phyloP scores from a whole-genome alignment of 768 basidiomycete genomes.

The Rhodotorula kratochvilovae region DNA sequence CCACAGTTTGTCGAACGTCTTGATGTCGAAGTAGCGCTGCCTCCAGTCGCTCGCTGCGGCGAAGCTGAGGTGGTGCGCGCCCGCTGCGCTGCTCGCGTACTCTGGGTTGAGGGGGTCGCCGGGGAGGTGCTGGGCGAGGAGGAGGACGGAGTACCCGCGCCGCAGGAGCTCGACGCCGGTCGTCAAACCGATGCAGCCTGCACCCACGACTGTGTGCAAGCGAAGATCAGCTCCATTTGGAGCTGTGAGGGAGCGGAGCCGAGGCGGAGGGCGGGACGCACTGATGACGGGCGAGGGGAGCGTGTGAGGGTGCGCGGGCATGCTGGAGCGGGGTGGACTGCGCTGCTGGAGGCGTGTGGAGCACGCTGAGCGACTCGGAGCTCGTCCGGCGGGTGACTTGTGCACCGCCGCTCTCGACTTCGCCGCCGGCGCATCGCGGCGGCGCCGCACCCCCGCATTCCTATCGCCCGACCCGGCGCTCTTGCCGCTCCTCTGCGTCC shows the following conservation, averaged over 20 bases:
- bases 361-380: no score
- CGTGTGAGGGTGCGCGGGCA: not conserved
- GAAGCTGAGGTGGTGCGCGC: constrained; percentile 49
- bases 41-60: constrained; percentile 45
- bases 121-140: constrained; percentile 46
- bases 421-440: no score
- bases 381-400: no score
- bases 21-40: constrained; percentile 44
- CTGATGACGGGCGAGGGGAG: constrained; percentile 24
- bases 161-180: constrained; percentile 46
- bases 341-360: no score
- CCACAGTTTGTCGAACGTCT: constrained; percentile 46
- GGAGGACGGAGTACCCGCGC: constrained; percentile 39
- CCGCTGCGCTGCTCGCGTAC: constrained; percentile 45
- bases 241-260: no score
- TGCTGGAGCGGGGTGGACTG: not conserved
- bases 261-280: not conserved
- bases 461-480: no score
- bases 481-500: no score
- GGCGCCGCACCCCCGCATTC: no score
- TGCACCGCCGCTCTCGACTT: no score
- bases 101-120: constrained; percentile 43
- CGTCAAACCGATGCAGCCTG: constrained; percentile 48
- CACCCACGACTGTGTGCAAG: constrained; percentile 43
- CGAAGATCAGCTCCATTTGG: not conserved